Base-by-base conservation (phyloP, 1,284 basidiomycete genomes). In the Sparassis latifolia region DNA sequence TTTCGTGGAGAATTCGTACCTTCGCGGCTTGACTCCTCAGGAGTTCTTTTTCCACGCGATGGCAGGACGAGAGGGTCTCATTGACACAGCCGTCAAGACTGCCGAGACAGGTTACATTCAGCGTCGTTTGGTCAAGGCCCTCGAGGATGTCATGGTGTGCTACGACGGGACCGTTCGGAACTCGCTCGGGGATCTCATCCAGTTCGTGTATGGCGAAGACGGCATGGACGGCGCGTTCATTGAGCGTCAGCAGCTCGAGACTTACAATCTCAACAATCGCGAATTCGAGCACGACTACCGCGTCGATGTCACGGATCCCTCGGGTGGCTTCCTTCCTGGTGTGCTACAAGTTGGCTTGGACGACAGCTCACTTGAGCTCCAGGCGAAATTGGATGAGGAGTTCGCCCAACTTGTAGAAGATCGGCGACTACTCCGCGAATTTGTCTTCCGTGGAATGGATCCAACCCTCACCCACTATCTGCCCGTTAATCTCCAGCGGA, bases 11-110 rank as follows among this genome's bases (percentile, higher is more conserved):
- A 99, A 99, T 69, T 99, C 97, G n/a, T 99, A 99, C 65, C 77
- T 99, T 32, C 89, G 96, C 58, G 97, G 97, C 45, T 69, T 99
- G 55, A 99, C 96, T 0, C 95, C 97, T 0, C 95, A 98, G 62
- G 97, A 99, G 66, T 99, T 95, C 79, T 99, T 99, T 80, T 99
- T 99, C 85, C 97, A 99, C 72, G 97, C 97, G 50, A 99, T 99
- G 97, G 96, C 96, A 62, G 97, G 97, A 74, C 89, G 97, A 63
- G 97, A 99, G 70, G 97, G 97, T 79, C 74, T 99, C 49, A 98
- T 99, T 62, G 97, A 99, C 79, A 99, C 97, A 2, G 97, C 97
- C 32, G 95, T 99, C 71, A 99, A 99, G 76, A 99, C 97, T 5
- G 97, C 97, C 45, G 97, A 99, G 72, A 99, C 97, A 0, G 97